phyloP scores from a whole-genome alignment of 108 stramenopile genomes.

The Cyclotella cryptica region DNA sequence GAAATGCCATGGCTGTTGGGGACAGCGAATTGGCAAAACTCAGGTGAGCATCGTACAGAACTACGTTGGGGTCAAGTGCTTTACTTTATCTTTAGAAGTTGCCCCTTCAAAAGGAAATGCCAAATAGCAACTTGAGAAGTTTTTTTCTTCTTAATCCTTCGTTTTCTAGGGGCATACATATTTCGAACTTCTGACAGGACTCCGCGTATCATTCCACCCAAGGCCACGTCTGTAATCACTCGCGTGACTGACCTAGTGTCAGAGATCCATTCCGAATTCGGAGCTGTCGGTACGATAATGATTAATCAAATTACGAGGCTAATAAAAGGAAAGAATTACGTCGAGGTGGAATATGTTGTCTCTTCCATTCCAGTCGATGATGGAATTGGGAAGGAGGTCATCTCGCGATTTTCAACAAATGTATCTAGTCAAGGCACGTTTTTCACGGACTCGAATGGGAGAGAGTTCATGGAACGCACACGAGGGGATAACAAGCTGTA shows the following conservation, averaged over 20 bases:
- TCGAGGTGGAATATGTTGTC: constrained; percentile 93
- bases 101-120: neutral
- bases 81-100: too few species aligned
- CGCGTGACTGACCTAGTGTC: constrained; percentile 50
- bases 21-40: constrained; percentile 61
- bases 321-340: constrained; percentile 58
- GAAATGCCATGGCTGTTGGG: constrained; percentile 47
- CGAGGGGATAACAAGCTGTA: constrained; percentile 71
- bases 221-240: constrained; percentile 11
- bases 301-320: constrained; percentile 87
- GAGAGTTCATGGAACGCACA: constrained; percentile 87
- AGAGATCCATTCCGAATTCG: constrained; percentile 83
- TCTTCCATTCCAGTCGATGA: constrained; percentile 92
- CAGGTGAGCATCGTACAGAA: constrained; percentile 51
- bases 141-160: neutral
- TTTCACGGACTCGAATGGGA: constrained; percentile 97
- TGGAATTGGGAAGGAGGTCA: constrained; percentile 83
- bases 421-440: constrained; percentile 73
- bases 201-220: constrained; percentile 31
- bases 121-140: too few species aligned
- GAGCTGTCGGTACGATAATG: constrained; percentile 63
- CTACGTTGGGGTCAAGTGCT: too few species aligned
- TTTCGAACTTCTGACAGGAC: constrained; percentile 79
- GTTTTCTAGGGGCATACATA: constrained; percentile 82
- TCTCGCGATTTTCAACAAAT: constrained; percentile 72